Evolutionary conservation across 352 stramenopile genomes (phyloP), one percentile per base, ranked within the genome.

Genomic region (Phytophthora kernoviae): DNA sequence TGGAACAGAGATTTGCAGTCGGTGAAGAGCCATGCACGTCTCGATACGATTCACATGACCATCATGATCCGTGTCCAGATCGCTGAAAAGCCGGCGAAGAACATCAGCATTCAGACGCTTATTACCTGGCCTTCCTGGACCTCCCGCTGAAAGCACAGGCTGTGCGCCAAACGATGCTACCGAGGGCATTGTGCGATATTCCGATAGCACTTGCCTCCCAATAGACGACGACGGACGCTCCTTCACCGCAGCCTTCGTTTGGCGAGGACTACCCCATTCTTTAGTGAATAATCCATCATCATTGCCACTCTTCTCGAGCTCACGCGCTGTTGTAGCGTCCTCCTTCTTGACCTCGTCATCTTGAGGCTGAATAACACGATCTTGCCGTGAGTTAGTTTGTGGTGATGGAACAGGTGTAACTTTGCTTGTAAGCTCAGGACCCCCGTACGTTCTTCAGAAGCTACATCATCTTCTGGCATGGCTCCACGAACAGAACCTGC

Each of bases 71-170:
- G 56, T 50, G 49, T 94, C 85, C 39, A 94, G 54, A 46, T 92
- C 81, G 33, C 68, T 89, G 48, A 94, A 94, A n/a, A 94, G 79
- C 2, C 84, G 75, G 1, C 85, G 80, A 37, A 94, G 55, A 8
- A 92, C 68, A 41, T 89, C 75, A 2, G 57, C 55, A 18, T 87
- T 86, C 4, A 88, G 62, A 14, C 51, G 34, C n/a, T 22, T 57
- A 10, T 48, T 20, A 24, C 54, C 46, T 45, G 15, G n/a, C n/a
- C 53, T 36, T 43, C 56, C 62, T 2, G 63, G 27, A 14, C 48
- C 55, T 11, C 33, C 41, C 17, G 33, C 44, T 15, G 58, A 69
- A 22, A 63, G 24, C 21, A 70, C 48, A 0, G 62, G 48, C 0
- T 54, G 70, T 0, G 73, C 71, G 14, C 74, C 81, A 68, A 89